A percentile compares a stretch with the other conserved stretches of the same genome.
Evolutionary conservation across 805 yeast species (phyloP).

Genomic region (Deakozyma indianensis): DNA sequence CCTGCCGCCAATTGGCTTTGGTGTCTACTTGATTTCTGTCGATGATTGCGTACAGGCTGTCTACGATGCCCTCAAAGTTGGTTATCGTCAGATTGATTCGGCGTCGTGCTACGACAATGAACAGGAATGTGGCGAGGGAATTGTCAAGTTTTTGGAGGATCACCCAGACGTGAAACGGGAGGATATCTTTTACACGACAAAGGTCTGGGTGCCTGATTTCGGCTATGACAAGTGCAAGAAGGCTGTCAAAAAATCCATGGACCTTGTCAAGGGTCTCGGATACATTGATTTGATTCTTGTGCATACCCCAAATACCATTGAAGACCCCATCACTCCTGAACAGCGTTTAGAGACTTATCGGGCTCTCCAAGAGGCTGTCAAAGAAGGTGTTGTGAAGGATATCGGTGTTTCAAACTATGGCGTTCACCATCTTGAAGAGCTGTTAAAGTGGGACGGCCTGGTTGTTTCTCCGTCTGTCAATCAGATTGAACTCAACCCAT

Average conservation of each 20-base stretch:
- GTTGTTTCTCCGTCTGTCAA: constrained; percentile 53
- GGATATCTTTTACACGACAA: constrained; percentile 42
- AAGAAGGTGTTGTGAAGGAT: constrained; percentile 31
- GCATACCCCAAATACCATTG: constrained; percentile 30
- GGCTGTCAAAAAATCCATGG: constrained; percentile 45
- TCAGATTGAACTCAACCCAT: constrained; percentile 75
- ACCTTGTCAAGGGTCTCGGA: constrained; percentile 36
- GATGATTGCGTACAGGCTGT: constrained; percentile 24
- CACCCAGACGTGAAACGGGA: constrained; percentile 38
- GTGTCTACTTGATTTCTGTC: constrained; percentile 14
- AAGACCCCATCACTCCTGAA: constrained; percentile 7
- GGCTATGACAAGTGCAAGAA: constrained; percentile 42
- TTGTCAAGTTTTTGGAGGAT: constrained; percentile 35
- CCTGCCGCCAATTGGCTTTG: constrained; percentile 17
- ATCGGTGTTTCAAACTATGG: constrained; percentile 60
- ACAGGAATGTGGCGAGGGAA: constrained; percentile 43
- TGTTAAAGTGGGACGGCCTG: constrained; percentile 32
- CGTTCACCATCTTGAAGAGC: constrained; percentile 38
- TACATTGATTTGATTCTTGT: constrained; percentile 63
- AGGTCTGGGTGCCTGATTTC: constrained; percentile 54
- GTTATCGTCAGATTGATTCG: constrained; percentile 62
- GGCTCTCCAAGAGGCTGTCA: constrained; percentile 43
- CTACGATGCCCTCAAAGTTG: constrained; percentile 40
- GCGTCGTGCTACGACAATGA: constrained; percentile 62
- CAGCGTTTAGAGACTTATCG: constrained; percentile 35